phyloP scores from a whole-genome alignment of 129 eudicot species.

The Rutidosis leptorrhynchoides region DNA sequence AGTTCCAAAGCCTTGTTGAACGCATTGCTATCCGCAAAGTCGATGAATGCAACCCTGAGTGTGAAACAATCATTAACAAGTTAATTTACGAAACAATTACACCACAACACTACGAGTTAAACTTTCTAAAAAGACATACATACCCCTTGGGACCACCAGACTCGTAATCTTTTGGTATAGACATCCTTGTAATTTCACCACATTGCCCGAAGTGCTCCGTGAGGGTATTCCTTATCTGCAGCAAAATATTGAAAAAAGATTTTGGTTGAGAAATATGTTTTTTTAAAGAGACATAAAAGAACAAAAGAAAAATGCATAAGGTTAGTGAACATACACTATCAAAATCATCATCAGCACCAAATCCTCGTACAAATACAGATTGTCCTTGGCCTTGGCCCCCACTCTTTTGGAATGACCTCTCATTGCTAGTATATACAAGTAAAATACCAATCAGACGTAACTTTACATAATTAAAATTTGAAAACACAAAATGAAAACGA shows the following conservation, averaged over 20 bases:
- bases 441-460: background rate
- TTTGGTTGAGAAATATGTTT: no score
- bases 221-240: constrained; percentile 56
- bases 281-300: no score
- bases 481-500: background rate
- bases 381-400: constrained; percentile 40
- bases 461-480: no score
- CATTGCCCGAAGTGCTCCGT: constrained; percentile 29
- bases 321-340: constrained; percentile 38
- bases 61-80: background rate
- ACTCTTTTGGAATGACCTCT: constrained; percentile 46
- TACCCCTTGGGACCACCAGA: constrained; percentile 36
- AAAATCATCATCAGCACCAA: constrained; percentile 44
- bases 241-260: background rate
- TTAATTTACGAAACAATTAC: no score
- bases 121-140: background rate
- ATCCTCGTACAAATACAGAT: constrained; percentile 64
- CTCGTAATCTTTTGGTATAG: constrained; percentile 31
- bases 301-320: background rate
- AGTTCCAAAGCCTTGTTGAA: constrained; percentile 26
- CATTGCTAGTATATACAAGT: constrained; percentile 18
- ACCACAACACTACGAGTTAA: background rate
- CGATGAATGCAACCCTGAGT: constrained; percentile 30
- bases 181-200: constrained; percentile 25
- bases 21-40: constrained; percentile 14